phyloP scores from a whole-genome alignment of 768 basidiomycete species.

The Hericium rajendrae region DNA sequence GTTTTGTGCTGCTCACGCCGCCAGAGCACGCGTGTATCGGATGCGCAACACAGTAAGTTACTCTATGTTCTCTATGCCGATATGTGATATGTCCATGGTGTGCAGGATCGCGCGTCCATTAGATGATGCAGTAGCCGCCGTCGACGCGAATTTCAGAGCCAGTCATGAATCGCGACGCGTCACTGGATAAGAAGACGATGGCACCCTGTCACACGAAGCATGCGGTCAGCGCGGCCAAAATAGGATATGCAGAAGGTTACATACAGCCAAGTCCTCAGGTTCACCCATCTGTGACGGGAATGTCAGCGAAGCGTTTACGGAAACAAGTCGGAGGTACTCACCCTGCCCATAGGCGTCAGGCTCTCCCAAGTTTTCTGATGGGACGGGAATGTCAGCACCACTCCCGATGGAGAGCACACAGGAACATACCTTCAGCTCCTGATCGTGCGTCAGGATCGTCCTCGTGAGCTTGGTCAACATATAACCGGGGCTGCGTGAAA shows the following conservation, averaged over 20 bases:
- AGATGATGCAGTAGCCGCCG: slow-evolving; percentile 78
- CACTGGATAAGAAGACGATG: slow-evolving; percentile 82
- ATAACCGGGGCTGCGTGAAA: slow-evolving; percentile 68
- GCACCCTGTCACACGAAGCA: slow-evolving; percentile 46
- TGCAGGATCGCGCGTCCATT: slow-evolving; percentile 8
- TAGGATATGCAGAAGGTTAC: slow-evolving; percentile 15
- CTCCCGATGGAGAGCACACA: not conserved
- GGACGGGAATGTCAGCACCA: slow-evolving; percentile 2
- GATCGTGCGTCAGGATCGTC: slow-evolving; percentile 67
- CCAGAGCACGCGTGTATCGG: not conserved
- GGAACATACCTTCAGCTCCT: slow-evolving; percentile 59
- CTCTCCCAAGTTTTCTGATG: slow-evolving; percentile 75
- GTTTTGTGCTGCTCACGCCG: not conserved
- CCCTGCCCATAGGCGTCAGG: slow-evolving; percentile 80
- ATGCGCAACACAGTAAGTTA: not conserved
- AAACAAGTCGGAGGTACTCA: slow-evolving; percentile 25
- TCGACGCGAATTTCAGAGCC: slow-evolving; percentile 81
- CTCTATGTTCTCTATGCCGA: not conserved
- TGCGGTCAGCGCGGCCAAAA: not conserved
- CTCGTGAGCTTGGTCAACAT: slow-evolving; percentile 87
- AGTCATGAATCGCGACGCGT: slow-evolving; percentile 86
- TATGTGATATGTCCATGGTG: not conserved
- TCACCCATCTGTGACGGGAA: slow-evolving; percentile 60
- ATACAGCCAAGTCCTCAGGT: slow-evolving; percentile 81
- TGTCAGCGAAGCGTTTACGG: not conserved